phyloP scores from a whole-genome alignment of 257 asterid species.

The Solanum tacnaense region DNA sequence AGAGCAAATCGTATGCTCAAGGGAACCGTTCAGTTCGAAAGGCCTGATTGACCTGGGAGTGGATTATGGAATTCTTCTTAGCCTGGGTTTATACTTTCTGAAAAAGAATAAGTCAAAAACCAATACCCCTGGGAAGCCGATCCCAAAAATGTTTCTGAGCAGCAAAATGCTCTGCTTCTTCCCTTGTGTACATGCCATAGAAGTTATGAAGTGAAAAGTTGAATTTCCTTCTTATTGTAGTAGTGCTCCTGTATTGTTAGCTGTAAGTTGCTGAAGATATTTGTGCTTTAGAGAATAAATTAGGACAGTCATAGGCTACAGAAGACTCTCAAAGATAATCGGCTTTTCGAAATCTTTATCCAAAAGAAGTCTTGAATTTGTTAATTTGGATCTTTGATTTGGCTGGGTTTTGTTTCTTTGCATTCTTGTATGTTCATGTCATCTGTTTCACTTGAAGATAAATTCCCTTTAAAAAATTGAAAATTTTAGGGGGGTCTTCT shows the following conservation, averaged over 20 bases:
- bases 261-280: not conserved
- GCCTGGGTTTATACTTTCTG: not conserved
- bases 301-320: not conserved
- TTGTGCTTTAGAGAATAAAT: not conserved
- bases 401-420: not conserved
- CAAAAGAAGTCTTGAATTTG: not conserved
- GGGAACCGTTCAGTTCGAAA: not conserved
- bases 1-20: not conserved
- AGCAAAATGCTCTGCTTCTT: not conserved
- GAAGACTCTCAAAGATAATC: not conserved
- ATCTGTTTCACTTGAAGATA: not conserved
- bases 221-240: not conserved
- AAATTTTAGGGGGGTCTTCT: not conserved
- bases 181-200: not conserved
- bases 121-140: not conserved
- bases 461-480: not conserved
- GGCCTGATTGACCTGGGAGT: not conserved
- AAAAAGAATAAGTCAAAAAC: not conserved
- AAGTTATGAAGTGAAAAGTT: not conserved
- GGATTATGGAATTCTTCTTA: not conserved
- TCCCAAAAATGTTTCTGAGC: not conserved
- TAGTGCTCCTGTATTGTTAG: not conserved
- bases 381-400: not conserved
- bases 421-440: not conserved
- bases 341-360: not conserved